Conservation (phyloP, 2,329 filamentous ascomycete genomes). For the Hypoxylon sp. region DNA sequence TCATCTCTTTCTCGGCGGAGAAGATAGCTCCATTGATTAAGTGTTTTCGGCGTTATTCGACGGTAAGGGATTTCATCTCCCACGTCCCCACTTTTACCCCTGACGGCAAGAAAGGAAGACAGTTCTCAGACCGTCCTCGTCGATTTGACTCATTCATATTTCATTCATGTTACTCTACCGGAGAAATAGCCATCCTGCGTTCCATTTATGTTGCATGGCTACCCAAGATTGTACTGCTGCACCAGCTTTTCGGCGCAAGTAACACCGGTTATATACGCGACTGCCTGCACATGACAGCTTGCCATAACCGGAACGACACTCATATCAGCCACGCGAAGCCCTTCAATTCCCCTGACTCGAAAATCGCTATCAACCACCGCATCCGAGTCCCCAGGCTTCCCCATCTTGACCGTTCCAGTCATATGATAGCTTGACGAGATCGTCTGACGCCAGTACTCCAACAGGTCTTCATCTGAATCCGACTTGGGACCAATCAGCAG, state of each 20-base stretch:
- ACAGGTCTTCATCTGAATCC: constrained; percentile 67
- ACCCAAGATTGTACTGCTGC: constrained; percentile 56
- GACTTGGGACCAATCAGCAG: constrained; percentile 60
- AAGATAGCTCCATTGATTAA: neutral
- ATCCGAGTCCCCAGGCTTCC: constrained; percentile 56
- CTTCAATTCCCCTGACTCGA: constrained; percentile 61
- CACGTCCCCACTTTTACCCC: neutral
- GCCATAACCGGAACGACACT: constrained; percentile 64
- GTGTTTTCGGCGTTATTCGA: neutral
- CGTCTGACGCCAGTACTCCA: constrained; percentile 59
- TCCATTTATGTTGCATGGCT: neutral
- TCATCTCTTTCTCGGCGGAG: neutral
- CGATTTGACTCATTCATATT: neutral
- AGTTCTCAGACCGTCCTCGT: neutral
- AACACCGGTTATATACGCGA: constrained; percentile 66
- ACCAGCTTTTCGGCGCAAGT: constrained; percentile 65
- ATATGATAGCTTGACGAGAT: constrained; percentile 66
- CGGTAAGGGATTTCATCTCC: neutral
- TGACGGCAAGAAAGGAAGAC: neutral
- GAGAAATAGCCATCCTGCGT: neutral
- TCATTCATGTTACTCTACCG: neutral
- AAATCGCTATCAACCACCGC: constrained; percentile 65
- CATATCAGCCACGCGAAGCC: constrained; percentile 65
- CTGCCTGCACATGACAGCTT: constrained; percentile 65
- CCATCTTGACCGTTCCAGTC: constrained; percentile 71